Base-by-base conservation (phyloP, 208 protist species). In the Leishmania braziliensis region DNA sequence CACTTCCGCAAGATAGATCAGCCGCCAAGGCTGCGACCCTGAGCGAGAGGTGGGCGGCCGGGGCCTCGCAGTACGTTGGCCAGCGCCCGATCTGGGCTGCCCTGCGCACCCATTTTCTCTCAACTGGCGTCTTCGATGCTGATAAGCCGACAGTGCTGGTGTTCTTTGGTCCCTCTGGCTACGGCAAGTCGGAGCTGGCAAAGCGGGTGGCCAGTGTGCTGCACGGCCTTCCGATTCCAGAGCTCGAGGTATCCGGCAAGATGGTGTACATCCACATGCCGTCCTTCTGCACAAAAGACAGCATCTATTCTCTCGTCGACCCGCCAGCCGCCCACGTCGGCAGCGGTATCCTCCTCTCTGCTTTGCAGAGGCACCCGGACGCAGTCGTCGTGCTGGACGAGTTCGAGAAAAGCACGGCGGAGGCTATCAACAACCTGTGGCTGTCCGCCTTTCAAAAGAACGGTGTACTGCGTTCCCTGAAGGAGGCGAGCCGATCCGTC, bases 221-320 rank as follows among this genome's bases (percentile, higher is more conserved):
- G 56, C 91, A 97, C 79, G 85, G 83, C 29, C 71, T 78, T 50
- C 82, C 86, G n/a, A 74, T 87, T 39, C 53, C 66, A n/a, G 69
- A 84, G 76, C 72, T 94, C 56, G 92, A 97, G 82, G 60, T 84
- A 3, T 81, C 79, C 5, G 94, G 94, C 23, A 92, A 95, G 75
- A 86, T 97, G 58, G 88, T 97, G 18, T 87, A 93, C 81, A 94
- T 97, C 63, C 92, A 97, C 84, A 93, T 96, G 84, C 92, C 92
- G 53, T 95, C 91, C 12, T 96, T 95, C 75, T 95, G 92, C 85
- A 97, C 94, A 26, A 90, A 89, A 56, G 92, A 97, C 81, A 92
- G 90, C 79, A 95, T 97, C 65, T 96, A 97, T 86, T 97, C 94
- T 12, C 87, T 97, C 16, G 92, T 97, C 36, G 94, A 97, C 83